phyloP scores from a whole-genome alignment of 2,329 filamentous ascomycete genomes.

The Aspergillus sp. region DNA sequence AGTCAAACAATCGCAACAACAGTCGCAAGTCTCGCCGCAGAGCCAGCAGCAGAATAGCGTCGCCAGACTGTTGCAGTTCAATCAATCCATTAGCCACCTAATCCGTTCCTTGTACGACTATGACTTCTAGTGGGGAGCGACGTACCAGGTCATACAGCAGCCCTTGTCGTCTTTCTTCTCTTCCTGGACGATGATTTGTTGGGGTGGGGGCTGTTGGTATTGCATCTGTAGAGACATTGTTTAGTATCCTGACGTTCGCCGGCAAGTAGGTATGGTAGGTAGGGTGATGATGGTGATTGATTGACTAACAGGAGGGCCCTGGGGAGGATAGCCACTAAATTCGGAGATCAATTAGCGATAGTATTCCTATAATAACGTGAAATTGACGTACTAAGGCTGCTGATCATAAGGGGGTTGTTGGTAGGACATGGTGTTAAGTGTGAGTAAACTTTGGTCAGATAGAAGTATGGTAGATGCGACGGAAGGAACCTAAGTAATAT shows the following conservation, averaged over 20 bases:
- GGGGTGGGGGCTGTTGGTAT: constrained; percentile 3
- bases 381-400: neutral
- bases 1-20: neutral
- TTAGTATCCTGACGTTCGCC: too few species aligned
- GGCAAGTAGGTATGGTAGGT: neutral
- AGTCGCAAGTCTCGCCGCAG: constrained; percentile 5
- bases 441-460: too few species aligned
- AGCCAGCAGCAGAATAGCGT: constrained; percentile 9
- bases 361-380: neutral
- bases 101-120: neutral
- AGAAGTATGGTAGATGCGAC: too few species aligned
- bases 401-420: neutral
- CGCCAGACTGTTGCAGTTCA: neutral
- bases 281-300: too few species aligned
- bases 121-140: neutral
- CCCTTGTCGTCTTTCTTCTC: constrained; percentile 8
- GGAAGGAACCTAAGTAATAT: too few species aligned
- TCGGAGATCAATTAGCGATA: neutral
- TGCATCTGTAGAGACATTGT: neutral
- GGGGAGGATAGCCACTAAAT: constrained; percentile 1
- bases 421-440: neutral
- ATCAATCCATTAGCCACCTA: neutral
- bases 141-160: constrained; percentile 1
- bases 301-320: constrained; percentile 1
- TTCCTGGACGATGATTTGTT: neutral